These are phyloP conservation scores for Chaetomiaceae sp. DNA, from an alignment of 2,329 filamentous ascomycete species.

Conservation along the genomic window DNA sequence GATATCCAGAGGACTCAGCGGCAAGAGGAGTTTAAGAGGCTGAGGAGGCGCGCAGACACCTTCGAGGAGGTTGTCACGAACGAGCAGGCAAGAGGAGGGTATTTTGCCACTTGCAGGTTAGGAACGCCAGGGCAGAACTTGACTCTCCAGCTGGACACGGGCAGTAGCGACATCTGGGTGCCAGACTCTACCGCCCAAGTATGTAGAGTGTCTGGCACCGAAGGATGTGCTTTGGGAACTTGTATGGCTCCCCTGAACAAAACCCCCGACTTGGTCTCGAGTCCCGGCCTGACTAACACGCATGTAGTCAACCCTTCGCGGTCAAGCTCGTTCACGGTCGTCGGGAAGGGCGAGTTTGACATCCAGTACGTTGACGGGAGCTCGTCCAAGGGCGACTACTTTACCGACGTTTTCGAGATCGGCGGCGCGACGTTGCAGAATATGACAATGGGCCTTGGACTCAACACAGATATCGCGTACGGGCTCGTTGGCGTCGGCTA, in stretches of 20 bases:
- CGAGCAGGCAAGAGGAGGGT: slow-evolving; percentile 43
- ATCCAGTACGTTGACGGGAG: slow-evolving; percentile 61
- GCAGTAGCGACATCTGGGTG: slow-evolving; percentile 63
- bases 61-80: slow-evolving; percentile 44
- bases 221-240: slow-evolving; percentile 27
- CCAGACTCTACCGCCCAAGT: slow-evolving; percentile 28
- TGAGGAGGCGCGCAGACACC: slow-evolving; percentile 39
- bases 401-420: slow-evolving; percentile 53
- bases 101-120: slow-evolving; percentile 53
- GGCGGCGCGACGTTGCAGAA: slow-evolving; percentile 49
- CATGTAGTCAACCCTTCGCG: slow-evolving; percentile 41
- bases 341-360: slow-evolving; percentile 44
- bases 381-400: slow-evolving; percentile 54
- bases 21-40: slow-evolving; percentile 18
- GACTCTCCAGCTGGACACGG: slow-evolving; percentile 59
- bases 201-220: slow-evolving; percentile 2
- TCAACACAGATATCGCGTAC: slow-evolving; percentile 49
- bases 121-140: slow-evolving; percentile 56
- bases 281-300: too few relatives aligned
- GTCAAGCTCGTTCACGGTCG: slow-evolving; percentile 45
- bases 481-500: slow-evolving; percentile 61
- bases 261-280: background rate
- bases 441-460: slow-evolving; percentile 56
- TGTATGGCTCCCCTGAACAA: slow-evolving; percentile 21
- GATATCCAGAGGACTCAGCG: slow-evolving; percentile 40